These are phyloP conservation scores for Sonneratia caseolaris DNA, from an alignment of 345 rosid genomes.

Conservation along the genomic window DNA sequence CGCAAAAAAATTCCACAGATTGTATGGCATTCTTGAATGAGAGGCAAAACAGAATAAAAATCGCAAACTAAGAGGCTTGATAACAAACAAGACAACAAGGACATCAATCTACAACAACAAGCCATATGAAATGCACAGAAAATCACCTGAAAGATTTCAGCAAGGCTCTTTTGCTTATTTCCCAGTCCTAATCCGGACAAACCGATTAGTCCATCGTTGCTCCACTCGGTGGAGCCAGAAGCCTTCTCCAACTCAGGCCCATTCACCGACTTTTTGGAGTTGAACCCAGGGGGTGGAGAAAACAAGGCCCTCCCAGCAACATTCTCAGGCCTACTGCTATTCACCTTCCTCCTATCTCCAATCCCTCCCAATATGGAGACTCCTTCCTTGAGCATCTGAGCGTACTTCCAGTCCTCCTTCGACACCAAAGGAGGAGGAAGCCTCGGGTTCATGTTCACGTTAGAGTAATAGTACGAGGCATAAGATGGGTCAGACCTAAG, in stretches of 20 bases:
- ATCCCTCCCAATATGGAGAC: constrained; percentile 51
- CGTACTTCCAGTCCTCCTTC: constrained; percentile 74
- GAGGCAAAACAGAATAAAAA: neutral
- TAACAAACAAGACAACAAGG: neutral
- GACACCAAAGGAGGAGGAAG: constrained; percentile 85
- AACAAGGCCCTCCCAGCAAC: constrained; percentile 45
- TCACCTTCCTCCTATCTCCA: constrained; percentile 62
- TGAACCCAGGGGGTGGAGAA: constrained; percentile 72
- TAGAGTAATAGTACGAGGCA: constrained; percentile 53
- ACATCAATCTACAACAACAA: neutral
- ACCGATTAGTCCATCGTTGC: constrained; percentile 70
- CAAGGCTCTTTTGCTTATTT: constrained; percentile 65
- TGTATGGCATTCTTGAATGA: neutral
- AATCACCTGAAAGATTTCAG: constrained; percentile 73
- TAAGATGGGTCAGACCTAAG: constrained; percentile 79
- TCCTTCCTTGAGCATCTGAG: constrained; percentile 66
- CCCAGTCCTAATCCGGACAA: constrained; percentile 58
- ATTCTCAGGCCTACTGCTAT: constrained; percentile 24
- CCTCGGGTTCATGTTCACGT: constrained; percentile 81
- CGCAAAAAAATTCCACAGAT: neutral
- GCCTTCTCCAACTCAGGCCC: constrained; percentile 36
- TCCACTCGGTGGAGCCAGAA: constrained; percentile 54
- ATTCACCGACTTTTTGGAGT: constrained; percentile 44
- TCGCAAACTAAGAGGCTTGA: neutral
- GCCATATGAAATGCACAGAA: neutral